These are phyloP conservation scores for Penicillium brevicompactum DNA, from an alignment of 2,329 filamentous ascomycete genomes.

Conservation along the genomic window DNA sequence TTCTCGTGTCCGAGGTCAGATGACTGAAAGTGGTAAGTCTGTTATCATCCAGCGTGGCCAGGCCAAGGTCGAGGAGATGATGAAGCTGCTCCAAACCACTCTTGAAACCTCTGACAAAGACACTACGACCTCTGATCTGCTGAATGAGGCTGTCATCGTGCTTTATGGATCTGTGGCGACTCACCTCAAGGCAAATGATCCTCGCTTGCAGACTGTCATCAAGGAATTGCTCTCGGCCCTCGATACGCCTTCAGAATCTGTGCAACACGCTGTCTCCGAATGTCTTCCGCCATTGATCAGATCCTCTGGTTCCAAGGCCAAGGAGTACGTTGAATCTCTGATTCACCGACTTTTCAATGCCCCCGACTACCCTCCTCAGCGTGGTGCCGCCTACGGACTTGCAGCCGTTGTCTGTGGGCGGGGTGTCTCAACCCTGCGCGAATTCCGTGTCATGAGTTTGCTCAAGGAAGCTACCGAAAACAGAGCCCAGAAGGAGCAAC, in stretches of 20 bases:
- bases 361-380: constrained; percentile 88
- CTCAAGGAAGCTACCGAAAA: constrained; percentile 86
- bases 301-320: constrained; percentile 74
- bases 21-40: constrained; percentile 85
- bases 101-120: constrained; percentile 83
- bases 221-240: constrained; percentile 82
- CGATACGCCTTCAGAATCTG: constrained; percentile 91
- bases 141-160: constrained; percentile 97
- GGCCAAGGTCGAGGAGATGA: constrained; percentile 80
- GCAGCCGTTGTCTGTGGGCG: constrained; percentile 88
- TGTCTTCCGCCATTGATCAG: constrained; percentile 90
- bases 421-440: constrained; percentile 77
- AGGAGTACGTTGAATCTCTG: constrained; percentile 78
- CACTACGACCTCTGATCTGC: constrained; percentile 78
- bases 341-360: constrained; percentile 79
- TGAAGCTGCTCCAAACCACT: constrained; percentile 86
- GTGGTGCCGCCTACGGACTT: constrained; percentile 92
- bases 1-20: constrained; percentile 75
- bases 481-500: constrained; percentile 86
- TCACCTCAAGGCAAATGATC: constrained; percentile 81
- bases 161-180: constrained; percentile 92
- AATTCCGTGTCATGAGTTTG: constrained; percentile 81
- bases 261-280: constrained; percentile 94
- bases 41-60: constrained; percentile 82
- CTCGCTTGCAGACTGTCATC: constrained; percentile 84